Percentiles rank a stretch among this genome's conserved stretches.
phyloP scores from a whole-genome alignment of 31 red algal species.

The Odonthalia washingtoniensis region DNA sequence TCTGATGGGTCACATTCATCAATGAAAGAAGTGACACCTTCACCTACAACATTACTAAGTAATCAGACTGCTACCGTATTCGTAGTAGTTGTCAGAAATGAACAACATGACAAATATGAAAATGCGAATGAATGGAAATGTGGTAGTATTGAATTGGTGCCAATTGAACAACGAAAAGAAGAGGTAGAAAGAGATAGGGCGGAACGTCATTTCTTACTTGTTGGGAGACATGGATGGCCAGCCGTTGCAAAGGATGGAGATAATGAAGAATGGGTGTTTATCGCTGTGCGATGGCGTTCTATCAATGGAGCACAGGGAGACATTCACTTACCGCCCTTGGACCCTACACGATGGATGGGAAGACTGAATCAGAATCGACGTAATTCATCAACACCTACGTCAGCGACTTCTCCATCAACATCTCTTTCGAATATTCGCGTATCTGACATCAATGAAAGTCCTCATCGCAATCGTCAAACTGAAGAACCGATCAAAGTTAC shows the following conservation, averaged over 20 bases:
- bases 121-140: background rate
- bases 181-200: background rate
- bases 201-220: background rate
- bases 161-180: too few species aligned
- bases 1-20: background rate
- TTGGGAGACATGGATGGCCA: background rate
- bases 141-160: background rate
- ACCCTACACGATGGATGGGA: conserved; percentile 57
- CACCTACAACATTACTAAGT: conserved; percentile 29
- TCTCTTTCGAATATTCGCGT: too few species aligned
- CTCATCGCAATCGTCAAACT: background rate
- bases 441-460: too few species aligned
- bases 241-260: background rate
- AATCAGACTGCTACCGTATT: conserved; percentile 78
- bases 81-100: conserved; percentile 54
- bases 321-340: conserved; percentile 55
- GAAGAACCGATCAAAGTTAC: conserved; percentile 37
- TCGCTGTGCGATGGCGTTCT: conserved; percentile 50
- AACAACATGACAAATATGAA: background rate
- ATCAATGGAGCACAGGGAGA: conserved; percentile 30
- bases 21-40: conserved; percentile 39
- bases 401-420: background rate
- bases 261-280: conserved; percentile 45
- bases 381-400: background rate
- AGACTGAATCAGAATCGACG: background rate